phyloP scores from a whole-genome alignment of 2,329 filamentous ascomycete species.

The Epichloe bromicola region DNA sequence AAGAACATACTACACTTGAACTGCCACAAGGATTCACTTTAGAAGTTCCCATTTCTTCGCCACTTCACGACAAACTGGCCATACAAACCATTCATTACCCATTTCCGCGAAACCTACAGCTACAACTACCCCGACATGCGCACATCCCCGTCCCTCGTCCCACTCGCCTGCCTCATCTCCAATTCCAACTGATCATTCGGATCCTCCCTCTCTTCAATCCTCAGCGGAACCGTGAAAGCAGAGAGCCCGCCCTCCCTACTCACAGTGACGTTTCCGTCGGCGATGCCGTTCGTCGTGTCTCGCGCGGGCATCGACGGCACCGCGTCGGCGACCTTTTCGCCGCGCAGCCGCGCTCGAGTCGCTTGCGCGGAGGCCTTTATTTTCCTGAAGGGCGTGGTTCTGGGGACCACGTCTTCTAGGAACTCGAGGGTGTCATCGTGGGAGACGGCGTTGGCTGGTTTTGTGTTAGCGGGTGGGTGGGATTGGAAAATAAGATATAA shows the following conservation, averaged over 20 bases:
- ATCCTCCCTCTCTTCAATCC: conserved; percentile 23
- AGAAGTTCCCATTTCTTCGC: no score
- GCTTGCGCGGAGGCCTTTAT: conserved; percentile 52
- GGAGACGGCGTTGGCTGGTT: conserved; percentile 64
- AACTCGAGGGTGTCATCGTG: conserved; percentile 93
- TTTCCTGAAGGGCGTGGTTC: conserved; percentile 68
- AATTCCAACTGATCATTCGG: conserved; percentile 41
- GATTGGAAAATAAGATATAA: background rate
- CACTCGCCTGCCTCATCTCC: conserved; percentile 37
- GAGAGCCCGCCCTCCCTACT: conserved; percentile 14
- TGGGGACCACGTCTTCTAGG: conserved; percentile 78
- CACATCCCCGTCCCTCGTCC: conserved; percentile 37
- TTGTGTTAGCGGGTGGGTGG: no score
- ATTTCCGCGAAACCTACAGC: background rate
- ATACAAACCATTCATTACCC: no score
- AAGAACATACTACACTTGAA: no score
- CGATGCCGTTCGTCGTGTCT: conserved; percentile 1
- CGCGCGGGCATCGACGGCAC: conserved; percentile 4
- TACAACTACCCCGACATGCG: conserved; percentile 40
- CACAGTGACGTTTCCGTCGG: conserved; percentile 16
- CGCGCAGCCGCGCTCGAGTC: conserved; percentile 30
- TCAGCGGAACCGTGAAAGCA: conserved; percentile 11
- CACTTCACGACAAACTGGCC: no score
- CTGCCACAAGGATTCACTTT: no score
- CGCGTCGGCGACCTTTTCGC: conserved; percentile 22